Base-by-base conservation (phyloP, 495 filamentous ascomycete species). In the Xylaria intraflava region DNA sequence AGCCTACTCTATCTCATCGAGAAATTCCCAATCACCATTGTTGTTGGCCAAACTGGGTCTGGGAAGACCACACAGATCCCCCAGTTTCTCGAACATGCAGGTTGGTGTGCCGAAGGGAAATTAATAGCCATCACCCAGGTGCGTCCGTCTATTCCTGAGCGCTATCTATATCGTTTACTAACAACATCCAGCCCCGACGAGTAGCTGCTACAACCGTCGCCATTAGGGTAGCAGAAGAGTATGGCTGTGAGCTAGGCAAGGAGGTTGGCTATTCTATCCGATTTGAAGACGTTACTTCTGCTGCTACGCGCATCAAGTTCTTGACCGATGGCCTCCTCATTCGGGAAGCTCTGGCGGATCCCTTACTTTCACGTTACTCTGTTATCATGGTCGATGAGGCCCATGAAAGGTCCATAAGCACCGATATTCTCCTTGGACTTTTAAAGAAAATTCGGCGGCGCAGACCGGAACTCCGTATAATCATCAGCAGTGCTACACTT, bases 351-450 rank as follows among this genome's bases (percentile, higher is more conserved):
- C 76, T 99, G 11, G 88, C 95, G 17, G 94, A 97, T 68, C 93
- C 93, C 52, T 75, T 96, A 12, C 72, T 99, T 16, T 93, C 88
- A 27, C 82, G 90, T 6, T 99, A 99, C 66, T 95, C 89, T 6
- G 88, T 97, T 30, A 89, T 99, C 62, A 99, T 97, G 92, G 86
- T 99, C 20, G 93, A 99, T 64, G 93, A 99, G 67, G 94, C 94
- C 24, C 93, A 99, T 70, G 93, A 99, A 69, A 82, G 94, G 48
- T 95, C 89, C 54, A 78, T 99, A 51, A 95, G 91, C 69, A 91
- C 91, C 6, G 93, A 99, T 61, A 82, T 99, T 33, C 79, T 99
- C 5, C 81, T 99, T 33, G 91, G 93, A 0, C 74, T 96, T n/a
- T 65, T 99, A 36, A 97, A 96, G 72, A 97, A 97, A 67, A 93